These are phyloP conservation scores for Infundibulicybe gibba DNA, from an alignment of 768 basidiomycete species.

Conservation along the genomic window DNA sequence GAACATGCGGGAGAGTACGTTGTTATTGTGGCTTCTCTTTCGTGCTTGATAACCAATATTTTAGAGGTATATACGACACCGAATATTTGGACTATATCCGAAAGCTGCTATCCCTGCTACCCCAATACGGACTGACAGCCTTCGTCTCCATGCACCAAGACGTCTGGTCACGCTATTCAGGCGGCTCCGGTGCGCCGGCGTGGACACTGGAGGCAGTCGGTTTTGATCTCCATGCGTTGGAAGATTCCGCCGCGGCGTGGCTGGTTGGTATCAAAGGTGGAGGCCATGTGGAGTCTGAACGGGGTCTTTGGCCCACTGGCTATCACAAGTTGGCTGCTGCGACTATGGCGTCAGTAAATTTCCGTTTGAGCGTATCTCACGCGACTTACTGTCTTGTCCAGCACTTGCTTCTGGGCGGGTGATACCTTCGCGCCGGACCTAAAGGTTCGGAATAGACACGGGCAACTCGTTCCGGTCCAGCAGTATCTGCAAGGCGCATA, in stretches of 20 bases:
- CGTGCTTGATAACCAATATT: constrained; percentile 2
- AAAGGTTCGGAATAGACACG: constrained; percentile 40
- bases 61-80: constrained; percentile 78
- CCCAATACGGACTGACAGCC: constrained; percentile 67
- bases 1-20: constrained; percentile 92
- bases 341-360: constrained; percentile 76
- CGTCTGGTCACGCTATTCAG: constrained; percentile 93
- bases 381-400: constrained; percentile 20
- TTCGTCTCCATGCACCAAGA: constrained; percentile 90
- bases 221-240: constrained; percentile 77
- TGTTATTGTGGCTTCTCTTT: neutral
- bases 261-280: constrained; percentile 74
- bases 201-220: constrained; percentile 91
- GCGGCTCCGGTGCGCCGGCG: constrained; percentile 94
- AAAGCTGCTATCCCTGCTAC: constrained; percentile 61
- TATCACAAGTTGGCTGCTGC: constrained; percentile 92
- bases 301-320: constrained; percentile 90
- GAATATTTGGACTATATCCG: constrained; percentile 83
- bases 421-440: constrained; percentile 82
- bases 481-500: constrained; percentile 80
- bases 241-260: constrained; percentile 87
- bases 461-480: constrained; percentile 64
- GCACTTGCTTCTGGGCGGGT: constrained; percentile 93
- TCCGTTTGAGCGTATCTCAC: neutral
- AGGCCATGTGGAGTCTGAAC: constrained; percentile 71